These are phyloP conservation scores for Zygoascus sp. DNA, from an alignment of 1,139 yeast genomes.

Conservation along the genomic window DNA sequence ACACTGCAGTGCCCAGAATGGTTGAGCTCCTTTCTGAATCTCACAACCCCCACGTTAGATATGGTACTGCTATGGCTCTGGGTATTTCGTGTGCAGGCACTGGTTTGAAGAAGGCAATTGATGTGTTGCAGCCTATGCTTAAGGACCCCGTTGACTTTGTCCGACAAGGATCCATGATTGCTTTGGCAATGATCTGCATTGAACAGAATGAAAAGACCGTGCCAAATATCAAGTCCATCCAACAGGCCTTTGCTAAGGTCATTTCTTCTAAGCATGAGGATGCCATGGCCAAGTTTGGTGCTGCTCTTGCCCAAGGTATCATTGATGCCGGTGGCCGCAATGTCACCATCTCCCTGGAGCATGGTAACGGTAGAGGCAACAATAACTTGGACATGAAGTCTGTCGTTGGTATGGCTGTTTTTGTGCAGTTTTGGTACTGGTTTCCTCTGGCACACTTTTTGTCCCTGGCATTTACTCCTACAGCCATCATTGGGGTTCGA, in stretches of 20 bases:
- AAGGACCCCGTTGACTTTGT: slow-evolving; percentile 96
- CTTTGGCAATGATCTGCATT: slow-evolving; percentile 85
- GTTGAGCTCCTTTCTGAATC: slow-evolving; percentile 90
- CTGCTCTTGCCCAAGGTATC: slow-evolving; percentile 94
- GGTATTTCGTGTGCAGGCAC: slow-evolving; percentile 98
- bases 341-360: slow-evolving; percentile 89
- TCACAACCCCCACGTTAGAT: slow-evolving; percentile 96
- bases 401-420: slow-evolving; percentile 85
- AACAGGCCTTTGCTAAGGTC: slow-evolving; percentile 68
- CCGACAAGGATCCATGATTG: slow-evolving; percentile 95
- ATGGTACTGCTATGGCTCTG: slow-evolving; percentile 95
- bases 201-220: slow-evolving; percentile 86
- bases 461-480: slow-evolving; percentile 88
- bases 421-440: slow-evolving; percentile 98
- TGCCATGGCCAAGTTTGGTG: slow-evolving; percentile 96
- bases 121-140: slow-evolving; percentile 85
- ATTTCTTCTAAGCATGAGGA: slow-evolving; percentile 88
- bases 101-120: slow-evolving; percentile 82
- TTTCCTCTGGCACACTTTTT: slow-evolving; percentile 94
- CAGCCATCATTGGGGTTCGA: slow-evolving; percentile 82
- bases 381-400: slow-evolving; percentile 85
- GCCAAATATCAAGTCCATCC: slow-evolving; percentile 75
- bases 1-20: slow-evolving; percentile 90
- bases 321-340: slow-evolving; percentile 99
- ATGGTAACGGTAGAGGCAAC: slow-evolving; percentile 31